Base-by-base conservation (phyloP, 306 rosid genomes). In the Inga oerstediana region DNA sequence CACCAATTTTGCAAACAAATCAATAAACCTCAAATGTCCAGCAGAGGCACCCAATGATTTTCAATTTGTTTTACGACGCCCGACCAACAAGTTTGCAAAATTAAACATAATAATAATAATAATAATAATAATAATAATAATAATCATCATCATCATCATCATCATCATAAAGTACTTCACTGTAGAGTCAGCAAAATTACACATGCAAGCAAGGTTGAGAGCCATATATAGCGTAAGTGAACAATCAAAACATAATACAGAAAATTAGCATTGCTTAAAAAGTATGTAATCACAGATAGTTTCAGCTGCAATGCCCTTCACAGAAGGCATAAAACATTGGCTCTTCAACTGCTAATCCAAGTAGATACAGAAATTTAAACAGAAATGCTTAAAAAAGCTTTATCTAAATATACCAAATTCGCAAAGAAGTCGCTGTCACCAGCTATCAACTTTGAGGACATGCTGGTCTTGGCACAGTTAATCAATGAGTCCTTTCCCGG, bases 371-470 rank as follows among this genome's bases (percentile, higher is more conserved):
- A 75, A 65, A 51, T n/a, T 27, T 48, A 69, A 39, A 64, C 73
- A 79, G 56, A 75, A 54, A 49, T 46, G 78, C 30, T 43, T 39
- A 52, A 16, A 34, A 34, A 54, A 64, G 54, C 34, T 70, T 56
- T 59, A 39, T 75, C 51, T 48, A 61, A 68, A 74, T 91, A 54
- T 94, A 97, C 99, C 97, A 97, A 85, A 81, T 84, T 89, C 17
- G 97, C 97, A 87, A 97, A 97, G 92, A 91, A 94, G 83, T 92
- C 97, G 76, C 97, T 87, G 78, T 97, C 99, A 44, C 93, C 92
- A n/a, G 97, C 90, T 84, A 97, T 97, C 94, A 97, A 90, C 91
- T 97, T 97, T 46, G 99, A 94, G 75, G 99, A 97, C 98, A 97
- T 97, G 89, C 98, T 92, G 85, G 98, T 97, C 94, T 91, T 97